phyloP scores from a whole-genome alignment of 169 alveolate genomes.

The Eimeria necatrix region DNA sequence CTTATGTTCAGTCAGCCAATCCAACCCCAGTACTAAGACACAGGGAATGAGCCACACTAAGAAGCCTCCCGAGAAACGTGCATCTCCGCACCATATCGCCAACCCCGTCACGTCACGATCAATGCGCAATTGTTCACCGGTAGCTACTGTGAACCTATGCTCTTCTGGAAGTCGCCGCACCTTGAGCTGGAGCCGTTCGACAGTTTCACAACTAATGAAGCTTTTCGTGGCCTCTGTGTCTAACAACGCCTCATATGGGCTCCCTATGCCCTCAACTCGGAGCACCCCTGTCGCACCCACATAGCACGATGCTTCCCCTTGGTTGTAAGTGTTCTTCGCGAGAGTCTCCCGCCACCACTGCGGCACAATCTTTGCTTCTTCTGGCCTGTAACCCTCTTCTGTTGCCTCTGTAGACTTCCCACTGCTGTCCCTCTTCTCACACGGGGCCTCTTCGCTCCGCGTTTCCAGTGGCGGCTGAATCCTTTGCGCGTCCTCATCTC shows the following conservation, averaged over 20 bases:
- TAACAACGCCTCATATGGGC: background rate
- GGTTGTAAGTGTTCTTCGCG: background rate
- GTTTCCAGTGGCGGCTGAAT: background rate
- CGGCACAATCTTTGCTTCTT: background rate
- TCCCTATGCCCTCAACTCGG: background rate
- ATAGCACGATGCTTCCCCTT: background rate
- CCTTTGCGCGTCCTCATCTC: background rate
- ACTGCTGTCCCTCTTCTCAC: background rate
- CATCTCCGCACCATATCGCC: background rate
- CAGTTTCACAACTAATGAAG: background rate
- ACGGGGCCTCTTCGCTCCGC: background rate
- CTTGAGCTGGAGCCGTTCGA: slow-evolving; percentile 3
- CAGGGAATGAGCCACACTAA: background rate
- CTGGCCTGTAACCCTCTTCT: background rate
- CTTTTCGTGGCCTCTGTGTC: background rate
- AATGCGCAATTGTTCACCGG: background rate
- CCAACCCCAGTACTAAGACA: background rate
- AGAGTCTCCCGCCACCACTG: background rate
- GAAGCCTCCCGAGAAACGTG: background rate
- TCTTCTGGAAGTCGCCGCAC: slow-evolving; percentile 32
- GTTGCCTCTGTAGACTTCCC: background rate
- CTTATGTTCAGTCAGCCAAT: background rate
- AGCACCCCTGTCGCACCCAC: background rate
- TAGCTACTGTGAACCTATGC: background rate
- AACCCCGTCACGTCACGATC: background rate